Conservation (phyloP, 768 basidiomycete genomes). For the Mycena kentingensis region DNA sequence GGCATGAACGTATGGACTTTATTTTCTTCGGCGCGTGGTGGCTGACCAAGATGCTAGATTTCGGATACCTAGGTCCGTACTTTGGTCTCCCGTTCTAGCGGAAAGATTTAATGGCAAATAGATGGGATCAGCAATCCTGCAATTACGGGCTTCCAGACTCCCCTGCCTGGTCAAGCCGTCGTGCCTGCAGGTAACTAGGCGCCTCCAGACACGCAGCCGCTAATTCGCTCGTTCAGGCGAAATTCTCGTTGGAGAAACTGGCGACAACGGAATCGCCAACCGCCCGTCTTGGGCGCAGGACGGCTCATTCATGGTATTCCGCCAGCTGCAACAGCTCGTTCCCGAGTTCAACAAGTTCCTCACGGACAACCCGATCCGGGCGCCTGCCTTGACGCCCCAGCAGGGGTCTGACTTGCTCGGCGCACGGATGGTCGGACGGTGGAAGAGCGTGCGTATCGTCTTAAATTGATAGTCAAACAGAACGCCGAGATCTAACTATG, state of each 20-base stretch:
- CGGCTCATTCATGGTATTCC: slow-evolving; percentile 45
- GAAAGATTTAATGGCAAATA: too few species aligned
- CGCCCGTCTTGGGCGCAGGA: slow-evolving; percentile 49
- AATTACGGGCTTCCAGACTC: slow-evolving; percentile 39
- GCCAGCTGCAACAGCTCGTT: slow-evolving; percentile 36
- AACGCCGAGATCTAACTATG: slow-evolving; percentile 2
- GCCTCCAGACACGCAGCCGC: too few species aligned
- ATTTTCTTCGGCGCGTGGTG: background rate
- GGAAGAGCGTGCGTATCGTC: slow-evolving; percentile 32
- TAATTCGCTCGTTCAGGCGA: too few species aligned
- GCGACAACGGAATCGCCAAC: slow-evolving; percentile 37
- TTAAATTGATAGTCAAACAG: background rate
- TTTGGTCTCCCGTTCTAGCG: too few species aligned
- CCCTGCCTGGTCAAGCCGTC: slow-evolving; percentile 38
- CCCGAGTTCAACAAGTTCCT: slow-evolving; percentile 34
- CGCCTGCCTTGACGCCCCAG: slow-evolving; percentile 19
- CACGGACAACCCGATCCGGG: slow-evolving; percentile 16
- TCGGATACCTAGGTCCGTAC: slow-evolving; percentile 55
- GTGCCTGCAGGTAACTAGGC: slow-evolving; percentile 47
- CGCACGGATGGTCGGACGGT: slow-evolving; percentile 36
- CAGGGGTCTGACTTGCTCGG: slow-evolving; percentile 31
- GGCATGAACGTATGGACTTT: slow-evolving; percentile 48
- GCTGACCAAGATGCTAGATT: slow-evolving; percentile 20
- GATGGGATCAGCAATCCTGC: slow-evolving; percentile 56
- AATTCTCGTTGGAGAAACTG: slow-evolving; percentile 46